Base-by-base conservation (phyloP, 1,284 basidiomycete genomes). In the Ustilago trichophora region DNA sequence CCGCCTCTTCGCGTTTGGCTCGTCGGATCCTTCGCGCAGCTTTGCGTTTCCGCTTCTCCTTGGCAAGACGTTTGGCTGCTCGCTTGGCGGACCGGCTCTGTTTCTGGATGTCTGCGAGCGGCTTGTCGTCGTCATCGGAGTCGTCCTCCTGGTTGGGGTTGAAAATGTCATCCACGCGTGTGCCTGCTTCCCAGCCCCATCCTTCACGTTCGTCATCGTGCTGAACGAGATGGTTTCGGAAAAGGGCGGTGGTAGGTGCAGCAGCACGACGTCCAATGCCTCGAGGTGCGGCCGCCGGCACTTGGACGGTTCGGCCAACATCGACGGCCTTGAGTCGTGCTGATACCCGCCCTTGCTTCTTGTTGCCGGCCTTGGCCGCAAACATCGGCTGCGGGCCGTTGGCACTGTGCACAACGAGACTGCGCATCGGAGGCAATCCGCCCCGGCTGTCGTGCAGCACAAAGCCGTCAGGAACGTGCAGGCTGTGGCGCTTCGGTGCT, bases 211-310 rank as follows among this genome's bases (percentile, higher is more conserved):
- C 78, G 10, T 76, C 74, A 12, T 76, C 76, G 18, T 78, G 66
- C 31, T 66, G 69, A 4, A 75, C 76, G 4, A 80, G 76, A 34
- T 73, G 75, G 36, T 80, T 80, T n/a, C 78, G 68, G 63, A 80
- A 80, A 15, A 80, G 72, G 0, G 76, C 76, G 1, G 78, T 80
- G 13, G 69, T 76, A 2, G 74, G 73, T 19, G 57, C 69, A n/a
- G 72, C 72, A 22, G 72, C 78, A 42, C 78, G 66, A 18, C 78
- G 60, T 13, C 78, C 77, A 26, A 80, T 76, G 6, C 73, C 72
- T 7, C 49, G 42, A 3, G 78, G 78, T 13, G 77, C 75, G 12
- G 71, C 57, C 0, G 67, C 64, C 2, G 78, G 78, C 18, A 71
- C 58, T 18, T 71, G 67, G 0, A 71, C 54, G 0, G 52, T 60